Conservation (phyloP, 2,329 filamentous ascomycete genomes). For the Chaetomiaceae sp. region DNA sequence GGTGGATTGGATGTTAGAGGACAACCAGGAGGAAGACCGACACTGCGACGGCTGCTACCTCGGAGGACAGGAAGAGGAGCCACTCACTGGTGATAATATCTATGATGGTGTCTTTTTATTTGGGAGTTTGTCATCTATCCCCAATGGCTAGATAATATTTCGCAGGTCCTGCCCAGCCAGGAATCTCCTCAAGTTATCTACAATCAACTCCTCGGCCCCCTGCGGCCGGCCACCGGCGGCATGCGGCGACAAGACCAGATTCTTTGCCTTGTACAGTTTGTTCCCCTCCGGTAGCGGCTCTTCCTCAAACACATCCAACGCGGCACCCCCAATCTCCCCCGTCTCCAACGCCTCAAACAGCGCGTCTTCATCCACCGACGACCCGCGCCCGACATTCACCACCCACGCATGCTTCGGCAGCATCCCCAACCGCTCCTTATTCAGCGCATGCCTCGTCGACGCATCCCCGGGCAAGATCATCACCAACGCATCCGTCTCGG, state of each 20-base stretch:
- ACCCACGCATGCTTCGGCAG: slow-evolving; percentile 56
- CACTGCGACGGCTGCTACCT: no score
- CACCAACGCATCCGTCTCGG: slow-evolving; percentile 59
- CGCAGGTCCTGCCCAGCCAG: slow-evolving; percentile 55
- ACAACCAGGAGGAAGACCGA: no score
- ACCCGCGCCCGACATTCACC: slow-evolving; percentile 45
- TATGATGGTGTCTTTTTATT: no score
- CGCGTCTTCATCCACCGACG: slow-evolving; percentile 35
- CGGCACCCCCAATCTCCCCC: slow-evolving; percentile 33
- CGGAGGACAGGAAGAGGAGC: no score
- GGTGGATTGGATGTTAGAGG: no score
- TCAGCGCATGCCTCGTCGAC: slow-evolving; percentile 52
- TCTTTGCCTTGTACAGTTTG: slow-evolving; percentile 48
- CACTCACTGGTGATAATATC: no score
- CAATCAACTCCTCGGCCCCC: slow-evolving; percentile 55
- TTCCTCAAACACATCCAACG: slow-evolving; percentile 38
- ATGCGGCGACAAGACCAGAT: slow-evolving; percentile 52
- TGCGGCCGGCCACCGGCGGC: slow-evolving; percentile 58
- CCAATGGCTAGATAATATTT: slow-evolving; percentile 45
- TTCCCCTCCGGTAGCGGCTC: slow-evolving; percentile 42
- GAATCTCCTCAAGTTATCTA: slow-evolving; percentile 57
- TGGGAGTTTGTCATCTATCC: no score
- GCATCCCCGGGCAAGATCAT: slow-evolving; percentile 61
- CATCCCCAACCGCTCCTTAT: slow-evolving; percentile 47
- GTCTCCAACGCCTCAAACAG: slow-evolving; percentile 30